Evolutionary conservation across 2,329 filamentous ascomycete species (phyloP).

Genomic region (Botrytis cinerea): DNA sequence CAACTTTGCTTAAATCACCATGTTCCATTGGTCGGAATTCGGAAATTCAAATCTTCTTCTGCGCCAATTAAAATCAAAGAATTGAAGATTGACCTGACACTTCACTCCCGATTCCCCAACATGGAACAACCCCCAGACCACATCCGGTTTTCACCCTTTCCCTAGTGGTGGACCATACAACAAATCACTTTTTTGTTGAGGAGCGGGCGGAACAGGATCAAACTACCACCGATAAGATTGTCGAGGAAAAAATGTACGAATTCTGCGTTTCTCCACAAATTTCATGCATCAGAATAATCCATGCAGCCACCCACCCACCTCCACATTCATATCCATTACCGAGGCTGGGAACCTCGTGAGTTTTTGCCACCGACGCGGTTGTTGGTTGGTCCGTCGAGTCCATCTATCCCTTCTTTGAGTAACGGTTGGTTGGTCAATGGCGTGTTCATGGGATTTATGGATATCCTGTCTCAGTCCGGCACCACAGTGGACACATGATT

Average conservation of each 20-base stretch:
- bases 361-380: constrained; percentile 1
- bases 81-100: constrained; percentile 5
- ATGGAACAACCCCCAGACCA: background rate
- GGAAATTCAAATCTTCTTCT: background rate
- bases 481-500: background rate
- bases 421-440: background rate
- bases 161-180: background rate
- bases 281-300: constrained; percentile 6
- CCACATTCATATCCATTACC: constrained; percentile 6
- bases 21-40: background rate
- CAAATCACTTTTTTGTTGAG: constrained; percentile 6
- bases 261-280: background rate
- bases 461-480: background rate
- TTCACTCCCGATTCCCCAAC: background rate
- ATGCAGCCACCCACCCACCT: constrained; percentile 18
- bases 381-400: constrained; percentile 11
- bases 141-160: background rate
- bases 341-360: background rate
- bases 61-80: background rate
- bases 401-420: background rate
- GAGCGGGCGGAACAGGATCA: background rate
- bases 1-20: background rate
- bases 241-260: background rate
- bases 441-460: constrained; percentile 1
- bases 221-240: constrained; percentile 7